These are phyloP conservation scores for Salix arbutifolia DNA, from an alignment of 345 rosid genomes.

Conservation along the genomic window DNA sequence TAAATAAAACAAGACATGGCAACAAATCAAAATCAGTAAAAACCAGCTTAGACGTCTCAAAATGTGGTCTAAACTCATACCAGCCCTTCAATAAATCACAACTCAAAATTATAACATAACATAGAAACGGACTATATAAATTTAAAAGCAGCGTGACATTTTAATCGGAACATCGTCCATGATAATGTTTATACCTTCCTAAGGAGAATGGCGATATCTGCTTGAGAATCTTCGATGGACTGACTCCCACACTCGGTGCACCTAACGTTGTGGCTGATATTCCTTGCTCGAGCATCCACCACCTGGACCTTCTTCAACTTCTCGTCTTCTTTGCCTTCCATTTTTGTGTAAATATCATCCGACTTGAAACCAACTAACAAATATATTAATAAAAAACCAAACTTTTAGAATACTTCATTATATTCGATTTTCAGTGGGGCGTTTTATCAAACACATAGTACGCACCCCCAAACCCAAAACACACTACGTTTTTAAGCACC, in stretches of 20 bases:
- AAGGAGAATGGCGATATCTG: conserved; percentile 87
- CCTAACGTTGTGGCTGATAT: conserved; percentile 86
- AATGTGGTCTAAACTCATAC: neutral
- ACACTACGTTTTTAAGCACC: neutral
- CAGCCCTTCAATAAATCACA: too few species aligned
- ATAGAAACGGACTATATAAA: neutral
- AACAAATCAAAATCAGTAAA: neutral
- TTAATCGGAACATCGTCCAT: neutral
- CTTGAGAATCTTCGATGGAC: conserved; percentile 98
- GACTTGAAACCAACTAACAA: conserved; percentile 2
- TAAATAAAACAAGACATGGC: neutral
- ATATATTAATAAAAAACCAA: neutral
- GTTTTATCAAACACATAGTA: conserved; percentile 40
- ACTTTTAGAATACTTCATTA: neutral
- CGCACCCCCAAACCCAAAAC: neutral
- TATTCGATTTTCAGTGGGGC: conserved; percentile 16
- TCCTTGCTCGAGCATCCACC: conserved; percentile 82
- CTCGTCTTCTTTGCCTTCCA: conserved; percentile 64
- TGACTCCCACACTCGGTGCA: conserved; percentile 98
- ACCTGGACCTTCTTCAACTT: conserved; percentile 56
- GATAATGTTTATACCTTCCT: conserved; percentile 50
- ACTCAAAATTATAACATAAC: neutral
- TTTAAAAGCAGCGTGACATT: neutral
- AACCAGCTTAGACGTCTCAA: neutral
- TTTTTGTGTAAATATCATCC: conserved; percentile 14